phyloP scores from a whole-genome alignment of 176 grass and related monocot species.

The Poa annua region DNA sequence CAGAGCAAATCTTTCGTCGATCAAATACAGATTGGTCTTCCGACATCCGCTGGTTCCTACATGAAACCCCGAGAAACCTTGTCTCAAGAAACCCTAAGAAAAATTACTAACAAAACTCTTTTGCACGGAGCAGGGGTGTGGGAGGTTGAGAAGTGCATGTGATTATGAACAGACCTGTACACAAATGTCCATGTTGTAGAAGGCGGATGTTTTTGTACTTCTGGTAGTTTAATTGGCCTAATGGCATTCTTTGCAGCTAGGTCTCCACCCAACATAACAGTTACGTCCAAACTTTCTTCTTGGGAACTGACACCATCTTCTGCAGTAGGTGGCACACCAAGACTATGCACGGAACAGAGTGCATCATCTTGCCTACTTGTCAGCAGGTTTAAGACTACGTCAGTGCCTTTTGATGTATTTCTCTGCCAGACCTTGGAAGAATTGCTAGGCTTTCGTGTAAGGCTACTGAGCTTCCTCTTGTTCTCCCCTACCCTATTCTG shows the following conservation, averaged over 20 bases:
- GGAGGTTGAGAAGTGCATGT: slow-evolving; percentile 20
- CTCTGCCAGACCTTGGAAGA: slow-evolving; percentile 65
- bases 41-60: slow-evolving; percentile 88
- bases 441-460: slow-evolving; percentile 63
- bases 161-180: slow-evolving; percentile 68
- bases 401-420: slow-evolving; percentile 55
- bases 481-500: slow-evolving; percentile 86
- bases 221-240: slow-evolving; percentile 66
- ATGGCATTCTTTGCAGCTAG: slow-evolving; percentile 59
- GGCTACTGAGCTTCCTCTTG: slow-evolving; percentile 64
- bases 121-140: not conserved
- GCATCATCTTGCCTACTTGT: slow-evolving; percentile 79
- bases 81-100: slow-evolving; percentile 15
- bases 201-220: slow-evolving; percentile 62
- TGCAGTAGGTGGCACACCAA: slow-evolving; percentile 57
- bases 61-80: slow-evolving; percentile 10
- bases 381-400: slow-evolving; percentile 66
- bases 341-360: slow-evolving; percentile 55
- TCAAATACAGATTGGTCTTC: slow-evolving; percentile 96
- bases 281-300: slow-evolving; percentile 69
- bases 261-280: slow-evolving; percentile 65
- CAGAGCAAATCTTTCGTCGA: slow-evolving; percentile 87
- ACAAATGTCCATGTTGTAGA: slow-evolving; percentile 94
- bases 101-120: not conserved
- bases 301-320: slow-evolving; percentile 62